Conservation (phyloP, 179 eudicot species). For the Dionaea muscipula region DNA sequence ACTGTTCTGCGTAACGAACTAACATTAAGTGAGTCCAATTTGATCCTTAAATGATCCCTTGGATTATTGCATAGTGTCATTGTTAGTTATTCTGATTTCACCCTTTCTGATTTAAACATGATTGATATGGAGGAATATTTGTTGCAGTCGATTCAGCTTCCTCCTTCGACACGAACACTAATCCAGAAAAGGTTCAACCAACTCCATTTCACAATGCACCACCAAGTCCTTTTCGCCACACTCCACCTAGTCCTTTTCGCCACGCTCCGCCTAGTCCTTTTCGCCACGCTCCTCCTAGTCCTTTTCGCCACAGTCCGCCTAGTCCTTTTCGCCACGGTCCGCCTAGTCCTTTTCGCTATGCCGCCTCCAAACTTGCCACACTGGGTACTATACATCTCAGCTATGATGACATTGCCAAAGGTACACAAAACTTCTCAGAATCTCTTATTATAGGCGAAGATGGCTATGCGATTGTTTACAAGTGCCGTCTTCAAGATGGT, state of each 20-base stretch:
- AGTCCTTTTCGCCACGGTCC: too few species aligned
- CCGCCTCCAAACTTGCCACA: constrained; percentile 45
- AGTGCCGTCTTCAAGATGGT: constrained; percentile 63
- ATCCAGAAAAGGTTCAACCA: constrained; percentile 38
- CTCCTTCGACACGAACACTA: constrained; percentile 43
- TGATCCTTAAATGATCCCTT: too few species aligned
- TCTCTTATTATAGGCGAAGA: constrained; percentile 72
- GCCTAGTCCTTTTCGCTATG: constrained; percentile 28
- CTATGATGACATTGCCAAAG: constrained; percentile 51
- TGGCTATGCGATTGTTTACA: constrained; percentile 88
- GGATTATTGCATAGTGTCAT: background rate
- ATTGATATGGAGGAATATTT: background rate
- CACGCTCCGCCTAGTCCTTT: constrained; percentile 36
- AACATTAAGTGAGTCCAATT: constrained; percentile 41
- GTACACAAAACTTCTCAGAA: constrained; percentile 66
- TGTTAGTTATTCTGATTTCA: background rate
- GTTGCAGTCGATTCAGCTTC: constrained; percentile 69
- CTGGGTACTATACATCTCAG: constrained; percentile 60
- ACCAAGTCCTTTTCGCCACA: constrained; percentile 59
- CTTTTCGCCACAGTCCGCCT: too few species aligned
- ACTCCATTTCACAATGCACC: constrained; percentile 47
- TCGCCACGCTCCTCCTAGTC: constrained; percentile 36
- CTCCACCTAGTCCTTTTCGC: constrained; percentile 14
- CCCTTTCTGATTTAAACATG: background rate
- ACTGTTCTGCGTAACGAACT: constrained; percentile 40